These are phyloP conservation scores for Talaromyces sp. DNA, from an alignment of 2,329 filamentous ascomycete species.

Conservation along the genomic window DNA sequence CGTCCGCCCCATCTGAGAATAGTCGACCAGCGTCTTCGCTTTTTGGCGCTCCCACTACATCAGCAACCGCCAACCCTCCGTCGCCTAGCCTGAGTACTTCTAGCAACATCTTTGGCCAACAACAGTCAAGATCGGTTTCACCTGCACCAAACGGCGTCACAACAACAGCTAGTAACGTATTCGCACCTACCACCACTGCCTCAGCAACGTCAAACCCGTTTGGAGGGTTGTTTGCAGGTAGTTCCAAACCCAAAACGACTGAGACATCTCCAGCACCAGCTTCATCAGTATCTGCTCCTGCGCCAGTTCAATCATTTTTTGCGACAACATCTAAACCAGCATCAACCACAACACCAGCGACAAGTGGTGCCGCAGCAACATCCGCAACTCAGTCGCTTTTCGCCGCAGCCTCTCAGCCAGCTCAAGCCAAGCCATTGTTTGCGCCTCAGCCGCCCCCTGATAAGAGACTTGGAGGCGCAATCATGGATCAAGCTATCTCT, in stretches of 20 bases:
- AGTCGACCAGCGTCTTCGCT: not conserved
- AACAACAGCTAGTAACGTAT: slow-evolving; percentile 10
- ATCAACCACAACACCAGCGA: not conserved
- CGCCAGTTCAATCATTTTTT: slow-evolving; percentile 4
- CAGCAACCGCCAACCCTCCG: slow-evolving; percentile 4
- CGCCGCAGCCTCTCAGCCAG: not conserved
- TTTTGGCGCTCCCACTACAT: not conserved
- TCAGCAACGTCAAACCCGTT: slow-evolving; percentile 8
- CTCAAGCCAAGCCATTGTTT: not conserved
- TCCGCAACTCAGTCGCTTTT: slow-evolving; percentile 3
- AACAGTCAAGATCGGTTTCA: slow-evolving; percentile 5
- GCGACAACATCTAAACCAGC: not conserved
- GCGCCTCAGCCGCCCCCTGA: not conserved
- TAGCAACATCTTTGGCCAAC: slow-evolving; percentile 8
- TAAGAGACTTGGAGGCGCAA: not conserved
- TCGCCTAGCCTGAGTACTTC: not conserved
- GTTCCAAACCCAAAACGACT: not conserved
- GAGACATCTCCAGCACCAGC: not conserved
- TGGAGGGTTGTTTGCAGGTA: not conserved
- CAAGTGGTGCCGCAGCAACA: not conserved
- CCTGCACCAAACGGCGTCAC: slow-evolving; percentile 10
- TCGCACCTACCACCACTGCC: slow-evolving; percentile 2
- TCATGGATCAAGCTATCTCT: slow-evolving; percentile 6
- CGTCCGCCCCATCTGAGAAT: not conserved
- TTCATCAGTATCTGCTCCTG: not conserved